A percentile compares a stretch with the other conserved stretches of the same genome.
These are phyloP conservation scores for Dipodascus geniculatus DNA, from an alignment of 805 yeast genomes.

Conservation along the genomic window DNA sequence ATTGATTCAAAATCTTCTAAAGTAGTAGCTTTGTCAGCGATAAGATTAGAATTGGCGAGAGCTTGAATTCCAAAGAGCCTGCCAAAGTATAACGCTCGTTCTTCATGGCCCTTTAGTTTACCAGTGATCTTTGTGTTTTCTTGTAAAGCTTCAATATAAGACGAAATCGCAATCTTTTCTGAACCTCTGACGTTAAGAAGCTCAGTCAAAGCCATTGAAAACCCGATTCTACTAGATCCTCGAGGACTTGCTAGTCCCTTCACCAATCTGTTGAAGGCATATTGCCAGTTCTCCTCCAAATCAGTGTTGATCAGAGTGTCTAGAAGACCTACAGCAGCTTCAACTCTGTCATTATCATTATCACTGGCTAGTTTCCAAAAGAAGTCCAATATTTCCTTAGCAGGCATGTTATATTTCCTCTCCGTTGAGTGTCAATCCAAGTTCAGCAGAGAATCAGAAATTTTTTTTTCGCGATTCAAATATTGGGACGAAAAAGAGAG, in stretches of 20 bases:
- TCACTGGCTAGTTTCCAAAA: constrained; percentile 74
- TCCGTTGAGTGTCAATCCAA: background rate
- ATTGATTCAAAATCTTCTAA: constrained; percentile 30
- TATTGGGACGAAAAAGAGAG: no score
- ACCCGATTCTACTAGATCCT: constrained; percentile 78
- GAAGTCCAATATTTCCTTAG: constrained; percentile 34
- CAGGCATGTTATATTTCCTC: background rate
- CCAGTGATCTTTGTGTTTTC: constrained; percentile 30
- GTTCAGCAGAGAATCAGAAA: background rate
- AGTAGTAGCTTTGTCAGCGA: constrained; percentile 21
- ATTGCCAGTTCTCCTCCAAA: constrained; percentile 54
- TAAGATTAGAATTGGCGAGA: constrained; percentile 43
- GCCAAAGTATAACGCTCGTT: constrained; percentile 71
- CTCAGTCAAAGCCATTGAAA: constrained; percentile 78
- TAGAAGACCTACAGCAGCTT: constrained; percentile 57
- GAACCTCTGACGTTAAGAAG: constrained; percentile 19
- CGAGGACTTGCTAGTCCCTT: constrained; percentile 74
- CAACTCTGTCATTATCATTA: constrained; percentile 54
- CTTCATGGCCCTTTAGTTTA: constrained; percentile 64
- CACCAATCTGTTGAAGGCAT: constrained; percentile 66
- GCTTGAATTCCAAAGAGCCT: constrained; percentile 75
- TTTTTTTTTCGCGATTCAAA: no score
- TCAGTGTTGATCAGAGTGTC: constrained; percentile 38
- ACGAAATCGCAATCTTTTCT: constrained; percentile 27
- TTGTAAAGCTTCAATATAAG: constrained; percentile 28